Evolutionary conservation across 2,329 filamentous ascomycete species (phyloP).

Genomic region (Aureobasidium sp.): DNA sequence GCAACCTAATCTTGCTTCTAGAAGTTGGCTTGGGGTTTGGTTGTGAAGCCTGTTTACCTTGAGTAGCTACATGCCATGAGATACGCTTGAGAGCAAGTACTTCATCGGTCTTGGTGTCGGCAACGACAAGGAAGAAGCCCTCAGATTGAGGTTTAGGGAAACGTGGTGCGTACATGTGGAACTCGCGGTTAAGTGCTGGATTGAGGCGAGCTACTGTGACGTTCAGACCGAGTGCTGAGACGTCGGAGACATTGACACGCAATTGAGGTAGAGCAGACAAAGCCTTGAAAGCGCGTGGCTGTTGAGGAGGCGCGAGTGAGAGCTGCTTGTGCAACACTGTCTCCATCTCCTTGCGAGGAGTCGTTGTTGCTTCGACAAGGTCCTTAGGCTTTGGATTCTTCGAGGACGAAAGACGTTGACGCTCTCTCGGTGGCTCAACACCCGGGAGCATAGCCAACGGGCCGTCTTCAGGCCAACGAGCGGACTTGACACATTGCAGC

Average conservation of each 20-base stretch:
- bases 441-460: slow-evolving; percentile 73
- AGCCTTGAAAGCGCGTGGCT: slow-evolving; percentile 49
- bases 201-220: slow-evolving; percentile 61
- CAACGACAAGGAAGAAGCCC: slow-evolving; percentile 80
- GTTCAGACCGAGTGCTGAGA: slow-evolving; percentile 55
- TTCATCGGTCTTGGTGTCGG: slow-evolving; percentile 59
- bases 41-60: slow-evolving; percentile 19
- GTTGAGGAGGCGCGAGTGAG: slow-evolving; percentile 37
- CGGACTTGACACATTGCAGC: slow-evolving; percentile 86
- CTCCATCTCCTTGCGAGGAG: slow-evolving; percentile 24
- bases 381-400: slow-evolving; percentile 22
- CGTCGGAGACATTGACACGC: slow-evolving; percentile 49
- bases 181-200: slow-evolving; percentile 53
- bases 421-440: slow-evolving; percentile 41
- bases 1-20: slow-evolving; percentile 52
- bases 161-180: slow-evolving; percentile 72
- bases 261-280: slow-evolving; percentile 61
- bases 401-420: slow-evolving; percentile 31
- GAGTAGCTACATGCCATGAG: slow-evolving; percentile 49
- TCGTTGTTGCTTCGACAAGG: slow-evolving; percentile 32
- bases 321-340: slow-evolving; percentile 41
- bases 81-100: slow-evolving; percentile 80
- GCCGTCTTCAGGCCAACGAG: slow-evolving; percentile 78
- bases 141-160: slow-evolving; percentile 95
- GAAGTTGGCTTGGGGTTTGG: slow-evolving; percentile 38